A percentile compares a stretch with the other conserved stretches of the same genome.
These are phyloP conservation scores for Purshia tridentata DNA, from an alignment of 306 rosid species.

Conservation along the genomic window DNA sequence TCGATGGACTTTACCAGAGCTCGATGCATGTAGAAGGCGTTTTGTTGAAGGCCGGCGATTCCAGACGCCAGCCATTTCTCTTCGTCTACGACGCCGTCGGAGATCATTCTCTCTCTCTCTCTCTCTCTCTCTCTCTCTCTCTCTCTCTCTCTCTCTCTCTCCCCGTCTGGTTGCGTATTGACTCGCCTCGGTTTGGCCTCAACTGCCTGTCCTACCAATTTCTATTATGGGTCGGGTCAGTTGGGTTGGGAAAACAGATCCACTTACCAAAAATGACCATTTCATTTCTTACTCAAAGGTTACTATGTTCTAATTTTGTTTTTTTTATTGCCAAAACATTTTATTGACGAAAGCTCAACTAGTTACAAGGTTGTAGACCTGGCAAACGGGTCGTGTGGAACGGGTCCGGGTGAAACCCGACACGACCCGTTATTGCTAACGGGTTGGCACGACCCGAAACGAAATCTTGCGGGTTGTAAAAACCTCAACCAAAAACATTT, in stretches of 20 bases:
- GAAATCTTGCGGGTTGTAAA: too few species aligned
- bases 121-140: slow-evolving; percentile 2
- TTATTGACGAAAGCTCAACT: too few species aligned
- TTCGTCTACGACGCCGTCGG: slow-evolving; percentile 83
- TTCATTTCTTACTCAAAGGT: too few species aligned
- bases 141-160: background rate
- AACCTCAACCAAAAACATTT: too few species aligned
- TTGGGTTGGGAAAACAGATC: background rate
- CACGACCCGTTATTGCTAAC: too few species aligned
- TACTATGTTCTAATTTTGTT: too few species aligned
- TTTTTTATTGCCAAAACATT: too few species aligned
- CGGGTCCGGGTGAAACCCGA: too few species aligned
- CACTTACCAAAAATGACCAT: too few species aligned
- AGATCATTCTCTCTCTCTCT: slow-evolving; percentile 51
- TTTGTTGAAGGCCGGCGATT: slow-evolving; percentile 95
- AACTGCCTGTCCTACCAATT: slow-evolving; percentile 25
- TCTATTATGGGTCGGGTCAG: background rate
- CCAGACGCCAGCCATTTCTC: slow-evolving; percentile 96
- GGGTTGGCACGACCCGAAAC: too few species aligned
- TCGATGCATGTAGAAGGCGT: slow-evolving; percentile 96
- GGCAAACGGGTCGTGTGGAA: too few species aligned
- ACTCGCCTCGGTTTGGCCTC: slow-evolving; percentile 20
- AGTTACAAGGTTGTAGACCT: too few species aligned
- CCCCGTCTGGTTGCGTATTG: slow-evolving; percentile 11
- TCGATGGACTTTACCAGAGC: slow-evolving; percentile 64